Percentiles rank a stretch among this genome's conserved stretches.
Evolutionary conservation across 73 alveolate species (phyloP).

Genomic region (Paramecium sonneborni): DNA sequence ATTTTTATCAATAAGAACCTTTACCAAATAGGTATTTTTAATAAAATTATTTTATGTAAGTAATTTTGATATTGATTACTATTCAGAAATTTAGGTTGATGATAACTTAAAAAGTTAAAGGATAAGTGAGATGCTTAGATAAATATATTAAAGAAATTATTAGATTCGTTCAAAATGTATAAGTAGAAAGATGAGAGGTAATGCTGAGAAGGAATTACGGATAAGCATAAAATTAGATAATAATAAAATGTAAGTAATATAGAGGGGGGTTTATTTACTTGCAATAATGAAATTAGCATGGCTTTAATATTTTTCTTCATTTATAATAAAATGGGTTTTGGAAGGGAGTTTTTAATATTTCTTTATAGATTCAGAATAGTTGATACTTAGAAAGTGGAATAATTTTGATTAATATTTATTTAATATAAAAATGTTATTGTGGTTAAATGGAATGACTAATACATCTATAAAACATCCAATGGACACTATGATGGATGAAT

Average conservation of each 20-base stretch:
- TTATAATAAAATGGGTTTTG: neutral
- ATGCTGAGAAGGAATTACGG: neutral
- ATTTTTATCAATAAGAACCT: slow-evolving; percentile 21
- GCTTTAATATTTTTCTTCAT: neutral
- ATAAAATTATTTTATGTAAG: neutral
- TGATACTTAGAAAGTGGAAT: neutral
- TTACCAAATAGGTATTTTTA: neutral
- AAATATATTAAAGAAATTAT: neutral
- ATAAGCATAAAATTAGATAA: neutral
- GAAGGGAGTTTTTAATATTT: slow-evolving; percentile 22
- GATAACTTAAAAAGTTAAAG: neutral
- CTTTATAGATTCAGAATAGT: neutral
- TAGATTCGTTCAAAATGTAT: neutral
- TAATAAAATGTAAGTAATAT: neutral
- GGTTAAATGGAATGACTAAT: slow-evolving; percentile 57
- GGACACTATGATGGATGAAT: slow-evolving; percentile 48
- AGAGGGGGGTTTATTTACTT: neutral
- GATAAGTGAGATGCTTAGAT: neutral
- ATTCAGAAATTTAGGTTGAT: neutral
- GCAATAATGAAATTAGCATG: slow-evolving; percentile 39
- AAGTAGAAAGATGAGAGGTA: neutral
- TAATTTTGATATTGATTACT: neutral
- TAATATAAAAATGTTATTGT: slow-evolving; percentile 1
- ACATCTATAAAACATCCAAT: neutral
- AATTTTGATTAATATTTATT: neutral